These are phyloP conservation scores for Trifolium fragiferum DNA, from an alignment of 306 rosid genomes.

Conservation along the genomic window DNA sequence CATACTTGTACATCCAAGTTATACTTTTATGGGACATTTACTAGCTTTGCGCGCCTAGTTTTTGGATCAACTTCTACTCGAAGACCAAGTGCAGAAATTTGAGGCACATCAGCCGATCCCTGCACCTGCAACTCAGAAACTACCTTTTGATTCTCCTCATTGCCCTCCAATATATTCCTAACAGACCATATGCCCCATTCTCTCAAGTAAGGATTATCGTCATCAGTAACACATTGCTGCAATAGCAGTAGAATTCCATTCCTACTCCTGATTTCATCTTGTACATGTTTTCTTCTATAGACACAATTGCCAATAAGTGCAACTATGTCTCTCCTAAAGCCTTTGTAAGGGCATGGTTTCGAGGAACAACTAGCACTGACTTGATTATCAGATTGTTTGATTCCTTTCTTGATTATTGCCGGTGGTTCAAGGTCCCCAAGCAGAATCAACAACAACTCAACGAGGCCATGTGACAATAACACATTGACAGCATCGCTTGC, in stretches of 20 bases:
- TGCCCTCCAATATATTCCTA: slow-evolving; percentile 77
- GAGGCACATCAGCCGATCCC: slow-evolving; percentile 71
- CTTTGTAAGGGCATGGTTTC: slow-evolving; percentile 59
- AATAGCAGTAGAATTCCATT: slow-evolving; percentile 71
- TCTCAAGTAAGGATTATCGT: slow-evolving; percentile 82
- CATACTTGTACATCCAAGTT: background rate
- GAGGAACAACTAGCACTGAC: slow-evolving; percentile 37
- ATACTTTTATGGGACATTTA: slow-evolving; percentile 51
- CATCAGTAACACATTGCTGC: slow-evolving; percentile 84
- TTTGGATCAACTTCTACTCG: slow-evolving; percentile 70
- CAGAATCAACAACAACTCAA: slow-evolving; percentile 57
- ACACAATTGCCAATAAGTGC: slow-evolving; percentile 71
- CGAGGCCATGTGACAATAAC: slow-evolving; percentile 60
- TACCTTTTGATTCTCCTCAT: slow-evolving; percentile 67
- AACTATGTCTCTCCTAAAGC: slow-evolving; percentile 80
- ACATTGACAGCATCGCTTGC: slow-evolving; percentile 53
- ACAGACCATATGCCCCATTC: slow-evolving; percentile 88
- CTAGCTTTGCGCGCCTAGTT: slow-evolving; percentile 74
- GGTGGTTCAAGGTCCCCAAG: slow-evolving; percentile 84
- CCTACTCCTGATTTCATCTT: slow-evolving; percentile 63
- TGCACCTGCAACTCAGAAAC: slow-evolving; percentile 77
- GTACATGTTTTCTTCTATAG: slow-evolving; percentile 64
- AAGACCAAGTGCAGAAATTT: slow-evolving; percentile 72
- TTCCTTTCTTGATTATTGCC: slow-evolving; percentile 58
- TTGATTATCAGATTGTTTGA: slow-evolving; percentile 51